Conservation (phyloP, 768 basidiomycete genomes). For the Steccherinum ochraceum region DNA sequence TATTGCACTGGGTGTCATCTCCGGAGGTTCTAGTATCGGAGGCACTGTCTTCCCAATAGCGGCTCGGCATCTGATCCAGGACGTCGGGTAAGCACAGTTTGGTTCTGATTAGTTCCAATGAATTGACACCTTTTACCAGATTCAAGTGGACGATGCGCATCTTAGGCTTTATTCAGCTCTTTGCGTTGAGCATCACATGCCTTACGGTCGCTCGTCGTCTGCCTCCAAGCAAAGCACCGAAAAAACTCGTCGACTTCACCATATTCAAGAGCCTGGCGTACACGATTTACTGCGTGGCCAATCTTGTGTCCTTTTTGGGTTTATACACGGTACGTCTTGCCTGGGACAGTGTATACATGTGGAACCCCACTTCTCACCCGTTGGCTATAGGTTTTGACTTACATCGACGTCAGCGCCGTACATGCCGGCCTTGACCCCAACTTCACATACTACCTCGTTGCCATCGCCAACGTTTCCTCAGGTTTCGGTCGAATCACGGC, state of each 20-base stretch:
- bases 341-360: too few relatives aligned
- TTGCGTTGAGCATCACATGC: constrained; percentile 47
- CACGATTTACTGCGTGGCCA: constrained; percentile 50
- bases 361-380: too few relatives aligned
- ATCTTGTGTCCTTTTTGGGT: constrained; percentile 56
- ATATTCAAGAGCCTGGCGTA: constrained; percentile 48
- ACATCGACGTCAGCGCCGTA: constrained; percentile 53
- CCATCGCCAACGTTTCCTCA: constrained; percentile 64
- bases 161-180: constrained; percentile 55
- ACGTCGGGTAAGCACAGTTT: too few relatives aligned
- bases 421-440: constrained; percentile 38
- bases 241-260: constrained; percentile 58
- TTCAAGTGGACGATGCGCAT: constrained; percentile 73
- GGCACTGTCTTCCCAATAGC: constrained; percentile 64
- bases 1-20: constrained; percentile 55
- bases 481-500: constrained; percentile 52
- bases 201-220: constrained; percentile 39
- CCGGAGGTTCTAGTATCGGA: constrained; percentile 63
- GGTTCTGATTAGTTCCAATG: too few relatives aligned
- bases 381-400: constrained; percentile 54
- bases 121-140: too few relatives aligned
- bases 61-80: constrained; percentile 45
- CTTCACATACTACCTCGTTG: constrained; percentile 58
- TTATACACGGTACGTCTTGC: constrained; percentile 49
- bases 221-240: constrained; percentile 44